Percentiles rank a stretch among this genome's conserved stretches.
Conservation (phyloP, 768 basidiomycete species). For the Leccinum broughii region DNA sequence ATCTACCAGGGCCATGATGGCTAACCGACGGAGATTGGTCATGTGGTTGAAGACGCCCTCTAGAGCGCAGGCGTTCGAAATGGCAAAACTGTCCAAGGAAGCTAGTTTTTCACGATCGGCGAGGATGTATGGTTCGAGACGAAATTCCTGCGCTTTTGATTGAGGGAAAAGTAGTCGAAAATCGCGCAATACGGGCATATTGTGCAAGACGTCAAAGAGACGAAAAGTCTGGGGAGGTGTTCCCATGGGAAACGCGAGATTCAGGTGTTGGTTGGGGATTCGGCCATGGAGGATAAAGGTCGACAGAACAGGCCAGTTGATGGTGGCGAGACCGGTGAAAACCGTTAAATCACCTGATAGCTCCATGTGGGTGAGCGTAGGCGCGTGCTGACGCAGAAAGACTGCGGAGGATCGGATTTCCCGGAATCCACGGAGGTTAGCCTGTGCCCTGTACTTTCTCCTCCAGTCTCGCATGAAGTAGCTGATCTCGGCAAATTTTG, state of each 20-base stretch:
- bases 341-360: constrained; percentile 32
- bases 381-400: constrained; percentile 33
- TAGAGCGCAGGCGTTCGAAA: constrained; percentile 37
- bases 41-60: constrained; percentile 32
- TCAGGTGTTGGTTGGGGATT: constrained; percentile 19
- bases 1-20: constrained; percentile 36
- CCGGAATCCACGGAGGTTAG: constrained; percentile 29
- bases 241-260: constrained; percentile 19
- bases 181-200: constrained; percentile 33
- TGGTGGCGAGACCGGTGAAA: constrained; percentile 29
- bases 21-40: constrained; percentile 29
- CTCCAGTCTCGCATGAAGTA: constrained; percentile 39
- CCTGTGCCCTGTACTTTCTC: constrained; percentile 36
- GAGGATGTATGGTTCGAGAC: constrained; percentile 22
- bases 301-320: constrained; percentile 31
- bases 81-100: constrained; percentile 35
- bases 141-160: constrained; percentile 26
- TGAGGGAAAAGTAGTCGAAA: constrained; percentile 36
- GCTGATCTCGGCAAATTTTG: constrained; percentile 31
- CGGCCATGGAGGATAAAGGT: constrained; percentile 36
- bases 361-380: constrained; percentile 32
- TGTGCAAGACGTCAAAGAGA: constrained; percentile 32
- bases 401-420: constrained; percentile 32
- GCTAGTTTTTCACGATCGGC: constrained; percentile 31
- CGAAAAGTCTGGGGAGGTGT: constrained; percentile 1